Conservation (phyloP, 257 asterid species). For the Catharanthus roseus region DNA sequence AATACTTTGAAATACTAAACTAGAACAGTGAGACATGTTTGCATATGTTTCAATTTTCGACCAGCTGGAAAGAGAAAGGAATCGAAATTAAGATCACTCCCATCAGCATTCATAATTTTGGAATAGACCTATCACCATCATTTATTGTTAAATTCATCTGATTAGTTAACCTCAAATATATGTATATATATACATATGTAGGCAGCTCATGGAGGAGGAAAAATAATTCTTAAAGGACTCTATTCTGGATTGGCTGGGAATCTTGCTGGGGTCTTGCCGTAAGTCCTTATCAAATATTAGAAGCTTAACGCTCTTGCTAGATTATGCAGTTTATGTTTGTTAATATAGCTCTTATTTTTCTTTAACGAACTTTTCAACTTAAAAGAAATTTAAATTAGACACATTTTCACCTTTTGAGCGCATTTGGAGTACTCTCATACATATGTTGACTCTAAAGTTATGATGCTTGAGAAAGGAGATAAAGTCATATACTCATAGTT, state of each 20-base stretch:
- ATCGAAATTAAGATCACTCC: neutral
- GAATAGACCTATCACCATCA: neutral
- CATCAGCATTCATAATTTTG: neutral
- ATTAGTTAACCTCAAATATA: neutral
- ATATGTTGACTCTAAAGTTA: neutral
- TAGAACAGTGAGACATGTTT: neutral
- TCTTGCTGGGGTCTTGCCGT: conserved; percentile 97
- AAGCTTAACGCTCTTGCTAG: neutral
- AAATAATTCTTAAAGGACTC: conserved; percentile 81
- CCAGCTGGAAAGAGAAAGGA: neutral
- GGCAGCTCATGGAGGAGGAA: conserved; percentile 92
- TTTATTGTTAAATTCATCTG: neutral
- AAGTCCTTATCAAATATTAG: conserved; percentile 29
- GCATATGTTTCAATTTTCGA: neutral
- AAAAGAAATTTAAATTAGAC: neutral
- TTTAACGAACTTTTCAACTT: neutral
- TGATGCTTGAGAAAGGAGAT: conserved; percentile 3
- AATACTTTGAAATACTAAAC: neutral
- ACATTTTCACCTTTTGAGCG: neutral
- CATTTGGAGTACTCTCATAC: neutral
- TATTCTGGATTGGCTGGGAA: conserved; percentile 95
- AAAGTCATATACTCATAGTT: neutral
- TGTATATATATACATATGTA: too few relatives aligned
- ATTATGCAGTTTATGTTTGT: neutral
- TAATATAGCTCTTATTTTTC: neutral